Conservation (phyloP, 176 grass and related monocot genomes). For the Carex myosuroides region DNA sequence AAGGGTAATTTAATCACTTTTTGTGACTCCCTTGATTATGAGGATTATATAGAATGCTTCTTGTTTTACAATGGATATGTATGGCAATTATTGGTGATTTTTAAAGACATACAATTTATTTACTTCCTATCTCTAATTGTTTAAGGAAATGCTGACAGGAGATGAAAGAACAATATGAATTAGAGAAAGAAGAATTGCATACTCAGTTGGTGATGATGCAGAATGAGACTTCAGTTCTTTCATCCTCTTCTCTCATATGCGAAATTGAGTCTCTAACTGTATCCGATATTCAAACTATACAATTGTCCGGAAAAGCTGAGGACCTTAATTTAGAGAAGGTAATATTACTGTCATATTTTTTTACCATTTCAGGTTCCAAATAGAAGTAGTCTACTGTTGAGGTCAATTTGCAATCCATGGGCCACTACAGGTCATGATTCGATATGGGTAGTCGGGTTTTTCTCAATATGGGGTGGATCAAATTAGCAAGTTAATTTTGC, state of each 20-base stretch:
- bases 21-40: not conserved
- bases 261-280: slow-evolving; percentile 55
- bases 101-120: not conserved
- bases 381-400: not conserved
- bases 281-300: too few relatives aligned
- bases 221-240: slow-evolving; percentile 56
- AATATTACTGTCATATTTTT: not conserved
- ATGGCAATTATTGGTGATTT: not conserved
- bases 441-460: not conserved
- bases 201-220: slow-evolving; percentile 44
- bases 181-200: slow-evolving; percentile 63
- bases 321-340: too few relatives aligned
- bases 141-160: slow-evolving; percentile 40
- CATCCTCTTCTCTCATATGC: slow-evolving; percentile 64
- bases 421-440: not conserved
- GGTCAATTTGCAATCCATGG: not conserved
- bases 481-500: not conserved
- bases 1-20: not conserved
- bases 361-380: not conserved
- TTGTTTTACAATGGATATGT: not conserved
- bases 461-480: not conserved
- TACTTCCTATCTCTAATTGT: not conserved
- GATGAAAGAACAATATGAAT: slow-evolving; percentile 47
- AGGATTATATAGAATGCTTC: not conserved
- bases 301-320: too few relatives aligned